Evolutionary conservation across 1,284 basidiomycete genomes (phyloP).

Genomic region (Bondarzewia mesenterica): DNA sequence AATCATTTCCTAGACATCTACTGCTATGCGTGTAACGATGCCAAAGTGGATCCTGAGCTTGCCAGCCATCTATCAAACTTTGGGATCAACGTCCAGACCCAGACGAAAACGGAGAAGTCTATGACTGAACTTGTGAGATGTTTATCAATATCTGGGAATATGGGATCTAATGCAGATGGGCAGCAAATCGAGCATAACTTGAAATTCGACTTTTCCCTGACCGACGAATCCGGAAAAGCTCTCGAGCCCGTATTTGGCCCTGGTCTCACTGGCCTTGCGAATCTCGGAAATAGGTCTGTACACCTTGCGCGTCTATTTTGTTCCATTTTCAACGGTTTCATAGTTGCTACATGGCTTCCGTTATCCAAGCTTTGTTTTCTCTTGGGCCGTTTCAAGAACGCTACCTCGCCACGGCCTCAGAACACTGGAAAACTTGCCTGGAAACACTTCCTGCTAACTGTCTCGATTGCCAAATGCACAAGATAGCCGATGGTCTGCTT

Average conservation of each 20-base stretch:
- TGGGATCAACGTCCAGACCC: constrained; percentile 79
- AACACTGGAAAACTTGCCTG: constrained; percentile 62
- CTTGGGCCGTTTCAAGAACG: constrained; percentile 72
- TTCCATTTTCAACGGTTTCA: constrained; percentile 19
- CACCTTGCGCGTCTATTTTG: background rate
- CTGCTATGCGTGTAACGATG: constrained; percentile 91
- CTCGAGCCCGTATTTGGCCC: constrained; percentile 86
- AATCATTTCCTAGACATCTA: constrained; percentile 64
- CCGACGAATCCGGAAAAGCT: constrained; percentile 83
- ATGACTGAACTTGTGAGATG: constrained; percentile 85
- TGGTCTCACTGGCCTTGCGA: constrained; percentile 83
- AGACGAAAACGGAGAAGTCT: constrained; percentile 93
- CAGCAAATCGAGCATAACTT: constrained; percentile 97
- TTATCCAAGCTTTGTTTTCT: constrained; percentile 83
- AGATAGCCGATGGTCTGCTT: constrained; percentile 87
- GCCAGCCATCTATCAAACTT: constrained; percentile 73
- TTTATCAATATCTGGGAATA: background rate
- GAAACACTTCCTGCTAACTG: constrained; percentile 75
- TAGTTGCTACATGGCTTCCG: constrained; percentile 94
- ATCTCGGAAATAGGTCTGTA: constrained; percentile 86
- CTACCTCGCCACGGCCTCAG: constrained; percentile 50
- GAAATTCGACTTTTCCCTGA: constrained; percentile 92
- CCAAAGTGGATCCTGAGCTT: constrained; percentile 76
- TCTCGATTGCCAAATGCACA: constrained; percentile 92
- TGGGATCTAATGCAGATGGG: background rate